Evolutionary conservation across 2,329 filamentous ascomycete species (phyloP).

Genomic region (Monosporascus sp.): DNA sequence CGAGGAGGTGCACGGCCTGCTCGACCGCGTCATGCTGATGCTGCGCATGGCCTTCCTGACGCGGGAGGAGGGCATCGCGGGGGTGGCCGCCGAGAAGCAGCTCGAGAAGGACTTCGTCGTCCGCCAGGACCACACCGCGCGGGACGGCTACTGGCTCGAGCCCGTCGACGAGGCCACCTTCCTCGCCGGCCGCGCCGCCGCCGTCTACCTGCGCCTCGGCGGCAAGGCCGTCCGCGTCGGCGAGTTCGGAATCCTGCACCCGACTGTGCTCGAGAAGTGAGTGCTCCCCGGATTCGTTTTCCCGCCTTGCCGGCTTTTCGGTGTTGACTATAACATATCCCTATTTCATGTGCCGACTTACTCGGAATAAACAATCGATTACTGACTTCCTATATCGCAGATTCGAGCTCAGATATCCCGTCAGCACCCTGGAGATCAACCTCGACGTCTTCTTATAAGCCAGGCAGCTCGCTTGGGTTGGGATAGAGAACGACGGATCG

Average conservation of each 20-base stretch:
- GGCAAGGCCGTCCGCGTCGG: constrained; percentile 77
- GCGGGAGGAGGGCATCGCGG: constrained; percentile 61
- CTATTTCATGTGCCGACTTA: too few relatives aligned
- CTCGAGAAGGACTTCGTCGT: constrained; percentile 44
- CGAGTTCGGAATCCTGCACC: constrained; percentile 90
- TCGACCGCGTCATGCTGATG: constrained; percentile 92
- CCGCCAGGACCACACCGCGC: constrained; percentile 48
- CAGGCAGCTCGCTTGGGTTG: neutral
- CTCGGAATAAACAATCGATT: neutral
- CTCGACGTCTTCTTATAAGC: constrained; percentile 81
- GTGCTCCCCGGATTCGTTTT: constrained; percentile 40
- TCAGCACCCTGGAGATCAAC: constrained; percentile 92
- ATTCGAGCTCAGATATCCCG: constrained; percentile 57
- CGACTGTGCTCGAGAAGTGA: constrained; percentile 77
- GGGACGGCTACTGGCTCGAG: constrained; percentile 88
- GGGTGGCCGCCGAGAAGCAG: constrained; percentile 36
- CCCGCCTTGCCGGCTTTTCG: neutral
- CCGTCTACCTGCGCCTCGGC: constrained; percentile 70
- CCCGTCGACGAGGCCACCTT: constrained; percentile 89
- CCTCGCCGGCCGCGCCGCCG: constrained; percentile 83
- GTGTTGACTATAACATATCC: too few relatives aligned
- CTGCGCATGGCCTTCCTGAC: constrained; percentile 77
- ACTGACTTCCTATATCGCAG: constrained; percentile 2
- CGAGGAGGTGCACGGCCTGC: constrained; percentile 87
- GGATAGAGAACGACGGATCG: neutral